Base-by-base conservation (phyloP, 2,329 filamentous ascomycete genomes). In the Fonsecaea monophora region DNA sequence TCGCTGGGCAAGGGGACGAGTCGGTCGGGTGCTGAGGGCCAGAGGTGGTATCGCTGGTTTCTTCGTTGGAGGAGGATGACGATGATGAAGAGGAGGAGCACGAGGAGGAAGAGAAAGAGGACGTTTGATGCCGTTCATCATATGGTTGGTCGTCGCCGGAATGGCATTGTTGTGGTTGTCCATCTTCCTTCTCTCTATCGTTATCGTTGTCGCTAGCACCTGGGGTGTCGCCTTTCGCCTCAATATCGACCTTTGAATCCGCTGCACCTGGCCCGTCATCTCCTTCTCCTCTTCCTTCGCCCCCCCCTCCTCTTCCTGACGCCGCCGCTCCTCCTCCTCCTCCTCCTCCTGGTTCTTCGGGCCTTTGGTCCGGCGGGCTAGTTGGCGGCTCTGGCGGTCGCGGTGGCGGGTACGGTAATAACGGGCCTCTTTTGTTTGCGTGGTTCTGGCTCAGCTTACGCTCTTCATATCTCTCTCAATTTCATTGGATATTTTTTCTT, bases 401-500 rank as follows among this genome's bases (percentile, higher is more conserved):
- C n/a, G 64, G 60, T 9, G 25, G 38, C 45, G 45, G 53, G 40
- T 25, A 60, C 48, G 32, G 55, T n/a, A 57, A 68, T n/a, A 57
- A 68, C 10, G 53, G 48, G 25, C 18, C 42, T 40, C 64, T 69
- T 66, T 53, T 53, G 34, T 50, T 40, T 53, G 18, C n/a, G 21
- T 42, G 57, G 25, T 35, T 58, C 61, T 53, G 56, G 45, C 56
- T 69, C 67, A 69, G 67, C 67, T 66, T 69, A 34, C 53, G 56
- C 45, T 65, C 61, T 4, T 64, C 54, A 55, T 25, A 34, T 58
- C 12, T 34, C 13, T 21, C 42, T 21, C 42, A 18, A 6, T 21
- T 48, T 15, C 8, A 48, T 48, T 21, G 21, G 21, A 21, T 21
- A 21, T 21, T 21, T 21, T 50, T 50, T 25, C 12, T 30, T 30